A percentile compares a stretch with the other conserved stretches of the same genome.
These are phyloP conservation scores for Candida quercuum DNA, from an alignment of 805 yeast species.

Conservation along the genomic window DNA sequence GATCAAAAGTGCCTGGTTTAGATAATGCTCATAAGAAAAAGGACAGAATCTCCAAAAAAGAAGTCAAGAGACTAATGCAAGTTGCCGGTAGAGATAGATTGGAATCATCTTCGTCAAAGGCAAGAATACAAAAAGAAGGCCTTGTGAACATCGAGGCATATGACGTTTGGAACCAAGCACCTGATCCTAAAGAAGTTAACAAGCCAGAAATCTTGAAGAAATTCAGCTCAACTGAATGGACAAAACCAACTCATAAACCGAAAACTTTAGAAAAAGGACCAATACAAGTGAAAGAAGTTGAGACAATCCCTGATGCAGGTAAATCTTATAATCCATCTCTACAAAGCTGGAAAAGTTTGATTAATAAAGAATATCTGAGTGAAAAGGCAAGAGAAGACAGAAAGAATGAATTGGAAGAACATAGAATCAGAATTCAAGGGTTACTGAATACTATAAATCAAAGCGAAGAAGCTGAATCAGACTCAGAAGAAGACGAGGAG, in stretches of 20 bases:
- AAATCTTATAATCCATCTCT: conserved; percentile 89
- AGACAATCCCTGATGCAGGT: conserved; percentile 69
- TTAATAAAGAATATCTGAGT: conserved; percentile 57
- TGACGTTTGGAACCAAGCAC: conserved; percentile 53
- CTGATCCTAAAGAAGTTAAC: conserved; percentile 16
- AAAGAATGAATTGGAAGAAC: conserved; percentile 54
- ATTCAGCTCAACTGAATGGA: conserved; percentile 39
- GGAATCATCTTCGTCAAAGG: conserved; percentile 42
- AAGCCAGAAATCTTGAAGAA: conserved; percentile 36
- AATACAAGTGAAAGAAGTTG: conserved; percentile 44
- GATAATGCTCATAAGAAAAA: conserved; percentile 33
- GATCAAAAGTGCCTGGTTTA: conserved; percentile 75
- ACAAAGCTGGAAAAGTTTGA: conserved; percentile 73
- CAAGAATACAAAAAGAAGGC: conserved; percentile 62
- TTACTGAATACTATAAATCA: conserved; percentile 61
- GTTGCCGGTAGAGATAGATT: conserved; percentile 70
- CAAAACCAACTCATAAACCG: conserved; percentile 51
- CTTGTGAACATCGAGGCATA: conserved; percentile 41
- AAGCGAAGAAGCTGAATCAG: conserved; percentile 44
- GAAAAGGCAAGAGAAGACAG: conserved; percentile 67
- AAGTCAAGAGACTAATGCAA: conserved; percentile 60
- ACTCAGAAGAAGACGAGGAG: conserved; percentile 32
- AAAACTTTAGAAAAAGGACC: conserved; percentile 49
- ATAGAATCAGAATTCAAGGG: conserved; percentile 56
- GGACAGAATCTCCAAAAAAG: conserved; percentile 52